Percentiles rank a stretch among this genome's conserved stretches.
phyloP scores from a whole-genome alignment of 805 yeast genomes.

The Diddensiella caesifluorescens region DNA sequence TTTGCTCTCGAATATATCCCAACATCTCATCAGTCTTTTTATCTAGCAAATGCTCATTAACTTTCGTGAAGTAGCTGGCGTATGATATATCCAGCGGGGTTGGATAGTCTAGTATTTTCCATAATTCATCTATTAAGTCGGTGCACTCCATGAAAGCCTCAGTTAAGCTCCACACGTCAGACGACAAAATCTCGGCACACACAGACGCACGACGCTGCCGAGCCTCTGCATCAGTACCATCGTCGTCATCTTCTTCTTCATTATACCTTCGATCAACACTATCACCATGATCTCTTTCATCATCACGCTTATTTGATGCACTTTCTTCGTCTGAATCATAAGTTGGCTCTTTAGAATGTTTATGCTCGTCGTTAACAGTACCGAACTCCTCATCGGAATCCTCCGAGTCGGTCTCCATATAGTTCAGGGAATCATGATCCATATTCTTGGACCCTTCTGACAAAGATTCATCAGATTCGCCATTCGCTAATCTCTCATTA shows the following conservation, averaged over 20 bases:
- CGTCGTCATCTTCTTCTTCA: conserved; percentile 19
- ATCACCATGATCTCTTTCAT: conserved; percentile 15
- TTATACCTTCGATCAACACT: conserved; percentile 25
- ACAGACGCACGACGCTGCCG: conserved; percentile 46
- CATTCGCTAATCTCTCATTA: neutral
- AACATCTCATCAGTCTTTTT: conserved; percentile 80
- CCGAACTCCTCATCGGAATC: conserved; percentile 13
- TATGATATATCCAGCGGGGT: conserved; percentile 66
- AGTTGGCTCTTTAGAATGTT: conserved; percentile 14
- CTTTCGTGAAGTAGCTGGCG: conserved; percentile 86
- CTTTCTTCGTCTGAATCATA: conserved; percentile 23
- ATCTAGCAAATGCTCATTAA: conserved; percentile 83
- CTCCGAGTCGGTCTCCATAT: conserved; percentile 19
- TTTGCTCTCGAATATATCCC: conserved; percentile 61
- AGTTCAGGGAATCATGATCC: conserved; percentile 10
- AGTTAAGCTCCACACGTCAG: conserved; percentile 91
- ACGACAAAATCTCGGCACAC: conserved; percentile 83
- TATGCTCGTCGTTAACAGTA: conserved; percentile 4
- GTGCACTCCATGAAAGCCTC: conserved; percentile 80
- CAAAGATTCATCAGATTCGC: neutral
- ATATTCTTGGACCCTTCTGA: conserved; percentile 1
- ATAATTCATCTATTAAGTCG: conserved; percentile 59
- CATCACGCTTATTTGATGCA: conserved; percentile 24
- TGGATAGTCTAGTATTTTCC: conserved; percentile 71
- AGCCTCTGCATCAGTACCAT: conserved; percentile 23